Percentiles rank a stretch among this genome's conserved stretches.
Evolutionary conservation across 2,329 filamentous ascomycete genomes (phyloP).

Genomic region (Fusarium haematococcum): DNA sequence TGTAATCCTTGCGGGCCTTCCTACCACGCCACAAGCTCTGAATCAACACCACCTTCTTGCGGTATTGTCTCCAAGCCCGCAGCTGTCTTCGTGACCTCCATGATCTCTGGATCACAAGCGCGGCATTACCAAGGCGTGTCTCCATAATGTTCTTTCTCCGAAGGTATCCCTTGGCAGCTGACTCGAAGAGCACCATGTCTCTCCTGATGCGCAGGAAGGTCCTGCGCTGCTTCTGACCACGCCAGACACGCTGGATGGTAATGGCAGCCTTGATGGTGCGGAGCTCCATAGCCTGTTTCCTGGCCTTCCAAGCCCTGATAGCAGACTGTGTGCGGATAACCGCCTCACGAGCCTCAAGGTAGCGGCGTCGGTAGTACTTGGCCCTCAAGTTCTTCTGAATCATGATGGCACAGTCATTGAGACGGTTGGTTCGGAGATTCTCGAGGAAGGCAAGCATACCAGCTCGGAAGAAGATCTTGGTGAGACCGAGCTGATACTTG

Average conservation of each 20-base stretch:
- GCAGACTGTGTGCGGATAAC: constrained; percentile 85
- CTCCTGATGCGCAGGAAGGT: constrained; percentile 81
- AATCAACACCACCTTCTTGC: constrained; percentile 87
- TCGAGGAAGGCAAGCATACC: constrained; percentile 99
- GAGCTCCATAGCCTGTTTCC: constrained; percentile 82
- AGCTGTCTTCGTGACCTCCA: constrained; percentile 87
- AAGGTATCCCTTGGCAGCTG: constrained; percentile 90
- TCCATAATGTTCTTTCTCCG: constrained; percentile 93
- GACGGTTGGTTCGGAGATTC: constrained; percentile 87
- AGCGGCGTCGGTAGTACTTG: constrained; percentile 94
- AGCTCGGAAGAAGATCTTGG: constrained; percentile 99
- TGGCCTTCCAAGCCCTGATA: constrained; percentile 80
- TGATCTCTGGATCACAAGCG: constrained; percentile 86
- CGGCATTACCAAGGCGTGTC: constrained; percentile 91
- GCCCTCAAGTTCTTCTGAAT: constrained; percentile 98
- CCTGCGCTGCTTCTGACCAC: constrained; percentile 90
- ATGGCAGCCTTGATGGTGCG: constrained; percentile 89
- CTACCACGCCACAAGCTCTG: constrained; percentile 95
- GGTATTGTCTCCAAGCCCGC: constrained; percentile 86
- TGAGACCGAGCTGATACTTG: constrained; percentile 97
- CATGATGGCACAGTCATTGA: constrained; percentile 95
- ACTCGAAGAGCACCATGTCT: constrained; percentile 89
- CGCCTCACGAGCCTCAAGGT: constrained; percentile 85
- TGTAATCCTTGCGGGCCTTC: constrained; percentile 84
- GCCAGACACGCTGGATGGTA: constrained; percentile 95